A percentile compares a stretch with the other conserved stretches of the same genome.
Evolutionary conservation across 495 filamentous ascomycete species (phyloP).

Genomic region (Hapsidospora chrysogenum): DNA sequence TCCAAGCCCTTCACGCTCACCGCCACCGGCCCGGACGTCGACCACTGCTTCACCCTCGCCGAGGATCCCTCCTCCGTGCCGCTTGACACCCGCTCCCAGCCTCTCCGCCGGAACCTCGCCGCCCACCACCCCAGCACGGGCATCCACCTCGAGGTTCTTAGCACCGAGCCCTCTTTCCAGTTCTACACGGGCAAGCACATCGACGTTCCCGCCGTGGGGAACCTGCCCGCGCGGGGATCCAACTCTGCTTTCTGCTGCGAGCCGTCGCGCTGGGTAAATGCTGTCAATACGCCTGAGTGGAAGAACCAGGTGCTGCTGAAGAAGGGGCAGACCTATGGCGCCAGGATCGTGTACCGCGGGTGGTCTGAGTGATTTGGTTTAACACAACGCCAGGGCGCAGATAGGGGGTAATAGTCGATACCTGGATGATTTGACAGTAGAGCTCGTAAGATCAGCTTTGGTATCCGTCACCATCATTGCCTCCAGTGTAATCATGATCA

Average conservation of each 20-base stretch:
- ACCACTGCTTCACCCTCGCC: slow-evolving; percentile 79
- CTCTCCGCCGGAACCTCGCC: slow-evolving; percentile 44
- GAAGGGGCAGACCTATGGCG: slow-evolving; percentile 67
- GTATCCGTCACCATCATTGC: no score
- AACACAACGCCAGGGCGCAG: background rate
- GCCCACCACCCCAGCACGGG: slow-evolving; percentile 54
- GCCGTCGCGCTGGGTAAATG: slow-evolving; percentile 80
- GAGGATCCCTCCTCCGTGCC: slow-evolving; percentile 40
- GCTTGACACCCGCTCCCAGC: slow-evolving; percentile 55
- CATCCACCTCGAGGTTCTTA: slow-evolving; percentile 67
- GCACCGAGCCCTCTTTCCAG: slow-evolving; percentile 91
- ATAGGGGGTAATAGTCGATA: background rate
- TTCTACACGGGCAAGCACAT: slow-evolving; percentile 86
- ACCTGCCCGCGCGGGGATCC: slow-evolving; percentile 40
- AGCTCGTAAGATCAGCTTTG: no score
- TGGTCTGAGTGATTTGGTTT: slow-evolving; percentile 42
- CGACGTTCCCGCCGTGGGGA: slow-evolving; percentile 53
- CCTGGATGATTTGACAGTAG: no score
- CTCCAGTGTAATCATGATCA: background rate
- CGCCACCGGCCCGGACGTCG: slow-evolving; percentile 51
- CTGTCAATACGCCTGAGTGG: slow-evolving; percentile 66
- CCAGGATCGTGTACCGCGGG: slow-evolving; percentile 57
- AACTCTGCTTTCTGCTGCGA: slow-evolving; percentile 79
- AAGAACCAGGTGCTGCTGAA: slow-evolving; percentile 56
- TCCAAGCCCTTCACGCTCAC: slow-evolving; percentile 54